A percentile compares a stretch with the other conserved stretches of the same genome.
phyloP scores from a whole-genome alignment of 768 basidiomycete genomes.

The Lactarius quietus region DNA sequence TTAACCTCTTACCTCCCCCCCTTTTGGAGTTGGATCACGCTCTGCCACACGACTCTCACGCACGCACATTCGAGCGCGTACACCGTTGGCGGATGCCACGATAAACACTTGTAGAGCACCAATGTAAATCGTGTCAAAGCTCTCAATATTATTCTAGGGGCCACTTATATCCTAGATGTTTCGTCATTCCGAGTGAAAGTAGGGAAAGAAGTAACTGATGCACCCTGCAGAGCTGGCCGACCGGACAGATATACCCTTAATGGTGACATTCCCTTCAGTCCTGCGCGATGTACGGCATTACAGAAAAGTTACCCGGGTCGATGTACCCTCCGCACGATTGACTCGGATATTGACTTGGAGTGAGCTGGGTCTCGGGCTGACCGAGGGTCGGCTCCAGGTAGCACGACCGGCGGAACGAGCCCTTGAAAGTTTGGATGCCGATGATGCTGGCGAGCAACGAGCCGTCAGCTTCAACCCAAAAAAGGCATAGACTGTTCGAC shows the following conservation, averaged over 20 bases:
- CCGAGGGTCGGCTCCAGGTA: slow-evolving; percentile 57
- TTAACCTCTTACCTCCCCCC: no score
- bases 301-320: slow-evolving; percentile 52
- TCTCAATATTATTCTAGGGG: slow-evolving; percentile 60
- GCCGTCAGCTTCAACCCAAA: background rate
- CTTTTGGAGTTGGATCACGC: no score
- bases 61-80: slow-evolving; percentile 39
- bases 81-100: slow-evolving; percentile 74
- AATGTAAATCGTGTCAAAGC: slow-evolving; percentile 86
- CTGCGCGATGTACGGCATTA: slow-evolving; percentile 40
- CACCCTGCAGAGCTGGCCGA: slow-evolving; percentile 81
- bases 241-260: slow-evolving; percentile 91
- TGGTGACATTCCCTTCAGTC: slow-evolving; percentile 37
- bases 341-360: no score
- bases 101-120: slow-evolving; percentile 81
- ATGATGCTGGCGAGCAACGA: slow-evolving; percentile 55
- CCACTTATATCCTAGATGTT: slow-evolving; percentile 55
- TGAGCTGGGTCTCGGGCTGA: slow-evolving; percentile 44
- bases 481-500: slow-evolving; percentile 33
- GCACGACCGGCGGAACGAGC: no score
- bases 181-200: background rate
- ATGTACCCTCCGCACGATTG: slow-evolving; percentile 85
- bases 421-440: slow-evolving; percentile 91
- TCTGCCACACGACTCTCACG: no score
- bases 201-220: slow-evolving; percentile 16